Evolutionary conservation across 148 eudicot genomes (phyloP).

Genomic region (Cornus kousa): DNA sequence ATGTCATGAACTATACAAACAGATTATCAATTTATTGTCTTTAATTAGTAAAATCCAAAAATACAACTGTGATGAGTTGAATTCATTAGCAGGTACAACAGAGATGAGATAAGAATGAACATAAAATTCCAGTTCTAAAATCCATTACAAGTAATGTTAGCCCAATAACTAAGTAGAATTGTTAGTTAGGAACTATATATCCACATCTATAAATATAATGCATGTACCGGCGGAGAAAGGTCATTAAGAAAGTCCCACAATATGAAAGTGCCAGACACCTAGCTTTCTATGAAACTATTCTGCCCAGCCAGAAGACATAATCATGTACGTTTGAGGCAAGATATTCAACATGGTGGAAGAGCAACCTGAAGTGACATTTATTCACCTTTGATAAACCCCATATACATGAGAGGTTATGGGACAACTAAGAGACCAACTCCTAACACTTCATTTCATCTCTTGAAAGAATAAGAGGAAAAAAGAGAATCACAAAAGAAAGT

Average conservation of each 20-base stretch:
- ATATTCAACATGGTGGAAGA: not conserved
- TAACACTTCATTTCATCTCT: no score
- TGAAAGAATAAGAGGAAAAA: no score
- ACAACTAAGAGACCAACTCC: no score
- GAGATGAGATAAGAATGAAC: not conserved
- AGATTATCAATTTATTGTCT: not conserved
- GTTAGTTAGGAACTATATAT: not conserved
- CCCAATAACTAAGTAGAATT: not conserved
- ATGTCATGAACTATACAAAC: slow-evolving; percentile 86
- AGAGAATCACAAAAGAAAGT: no score
- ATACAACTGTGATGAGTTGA: not conserved
- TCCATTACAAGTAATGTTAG: not conserved
- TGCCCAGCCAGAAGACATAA: no score
- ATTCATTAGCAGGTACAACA: not conserved
- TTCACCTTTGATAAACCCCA: no score
- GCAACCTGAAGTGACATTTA: not conserved
- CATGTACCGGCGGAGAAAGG: not conserved
- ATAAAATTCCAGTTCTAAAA: not conserved
- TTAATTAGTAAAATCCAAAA: not conserved
- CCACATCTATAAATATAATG: slow-evolving; percentile 5
- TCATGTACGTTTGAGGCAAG: not conserved
- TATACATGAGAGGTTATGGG: no score
- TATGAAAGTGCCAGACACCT: not conserved
- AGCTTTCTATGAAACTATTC: not conserved
- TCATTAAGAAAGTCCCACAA: no score